Base-by-base conservation (phyloP, 1,139 yeast species). In the Kodamaea ohmeri region DNA sequence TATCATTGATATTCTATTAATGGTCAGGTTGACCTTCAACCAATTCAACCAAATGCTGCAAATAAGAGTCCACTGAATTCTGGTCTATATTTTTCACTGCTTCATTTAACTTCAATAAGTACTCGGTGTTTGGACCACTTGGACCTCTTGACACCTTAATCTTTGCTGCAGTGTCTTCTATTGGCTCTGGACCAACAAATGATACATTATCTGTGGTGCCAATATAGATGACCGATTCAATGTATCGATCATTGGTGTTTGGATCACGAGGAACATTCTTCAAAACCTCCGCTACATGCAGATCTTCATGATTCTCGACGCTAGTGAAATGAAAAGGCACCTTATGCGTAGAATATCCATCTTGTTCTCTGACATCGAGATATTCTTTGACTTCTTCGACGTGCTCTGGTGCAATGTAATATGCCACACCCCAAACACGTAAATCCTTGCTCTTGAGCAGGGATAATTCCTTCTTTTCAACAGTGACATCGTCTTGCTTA, bases 161-260 rank as follows among this genome's bases (percentile, higher is more conserved):
- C 8, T 76, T 71, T 6, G 50, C 44, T 0, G 95, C 95, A 0
- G 96, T 81, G 0, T 60, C 60, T 4, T 58, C 58, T 0, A 78
- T 52, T 1, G 64, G 58, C 49, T 87, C 96, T 0, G 95, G 94
- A 0, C 97, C 97, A 1, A 87, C 70, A 56, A 88, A 90, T 5
- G 95, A 86, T 38, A 70, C 83, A 52, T 89, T 89, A 13, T 77
- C 83, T 1, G 82, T 75, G 2, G 90, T 84, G 1, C 97, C 97
- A 24, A 90, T 86, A 56, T 89, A 90, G 0, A 88, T 88, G 30
- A 68, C 63, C 32, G 95, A 81, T n/a, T 66, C 67, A 25, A 84
- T 68, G 20, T 61, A 55, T 19, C 58, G 63, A 31, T 69, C 65
- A 1, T 72, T 73, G 2, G 71, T 54, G 0, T 42, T 42, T 6